phyloP scores from a whole-genome alignment of 164 flowering plant species.

The Chimonanthus praecox region DNA sequence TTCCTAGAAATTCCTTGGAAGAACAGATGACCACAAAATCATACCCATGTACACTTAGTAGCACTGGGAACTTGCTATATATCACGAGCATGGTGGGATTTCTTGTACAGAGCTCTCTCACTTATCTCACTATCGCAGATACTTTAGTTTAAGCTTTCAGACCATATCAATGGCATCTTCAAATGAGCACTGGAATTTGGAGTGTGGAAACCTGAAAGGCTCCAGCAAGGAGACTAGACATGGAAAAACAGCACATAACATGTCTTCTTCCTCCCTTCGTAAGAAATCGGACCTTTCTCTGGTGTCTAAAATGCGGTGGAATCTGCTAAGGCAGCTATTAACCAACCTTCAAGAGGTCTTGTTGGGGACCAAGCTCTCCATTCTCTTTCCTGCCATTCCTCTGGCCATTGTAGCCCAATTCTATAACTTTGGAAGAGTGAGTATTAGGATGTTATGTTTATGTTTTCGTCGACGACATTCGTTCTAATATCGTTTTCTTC shows the following conservation, averaged over 20 bases:
- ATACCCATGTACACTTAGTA: no score
- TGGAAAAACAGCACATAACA: conserved; percentile 21
- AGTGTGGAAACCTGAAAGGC: conserved; percentile 12
- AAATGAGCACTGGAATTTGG: background rate
- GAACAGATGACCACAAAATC: no score
- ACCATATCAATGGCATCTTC: conserved; percentile 4
- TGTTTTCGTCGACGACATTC: background rate
- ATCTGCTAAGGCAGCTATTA: conserved; percentile 22
- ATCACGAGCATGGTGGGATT: background rate
- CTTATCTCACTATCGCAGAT: background rate
- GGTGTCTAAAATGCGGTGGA: conserved; percentile 19
- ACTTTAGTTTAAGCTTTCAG: background rate
- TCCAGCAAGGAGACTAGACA: conserved; percentile 8
- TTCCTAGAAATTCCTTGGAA: no score
- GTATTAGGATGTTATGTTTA: conserved; percentile 2
- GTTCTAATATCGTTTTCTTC: background rate
- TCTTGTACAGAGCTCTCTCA: background rate
- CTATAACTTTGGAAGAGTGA: conserved; percentile 35
- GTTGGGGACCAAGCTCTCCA: conserved; percentile 49
- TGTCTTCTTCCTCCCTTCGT: conserved; percentile 32
- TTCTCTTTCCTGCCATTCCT: conserved; percentile 52
- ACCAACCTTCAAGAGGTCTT: conserved; percentile 44
- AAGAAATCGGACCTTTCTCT: conserved; percentile 37
- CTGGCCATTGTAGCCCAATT: conserved; percentile 35
- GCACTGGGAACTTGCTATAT: no score